These are phyloP conservation scores for Aspergillus campestris DNA, from an alignment of 495 filamentous ascomycete species.

Conservation along the genomic window DNA sequence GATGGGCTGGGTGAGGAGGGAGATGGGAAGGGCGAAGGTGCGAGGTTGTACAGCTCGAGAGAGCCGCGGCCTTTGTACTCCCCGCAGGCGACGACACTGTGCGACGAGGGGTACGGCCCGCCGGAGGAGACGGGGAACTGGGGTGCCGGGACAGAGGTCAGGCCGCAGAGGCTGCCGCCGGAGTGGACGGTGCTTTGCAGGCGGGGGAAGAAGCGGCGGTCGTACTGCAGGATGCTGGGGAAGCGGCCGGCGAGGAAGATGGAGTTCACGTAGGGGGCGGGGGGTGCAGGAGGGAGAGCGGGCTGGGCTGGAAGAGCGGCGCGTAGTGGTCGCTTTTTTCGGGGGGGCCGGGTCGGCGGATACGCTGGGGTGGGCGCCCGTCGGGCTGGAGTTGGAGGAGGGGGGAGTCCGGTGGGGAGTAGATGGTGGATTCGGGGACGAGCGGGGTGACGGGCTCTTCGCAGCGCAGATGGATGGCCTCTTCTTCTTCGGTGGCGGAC, in stretches of 20 bases:
- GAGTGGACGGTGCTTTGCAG: conserved; percentile 73
- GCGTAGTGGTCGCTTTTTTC: conserved; percentile 49
- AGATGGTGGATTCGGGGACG: conserved; percentile 25
- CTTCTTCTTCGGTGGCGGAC: conserved; percentile 33
- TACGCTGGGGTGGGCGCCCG: conserved; percentile 32
- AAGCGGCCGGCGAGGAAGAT: conserved; percentile 72
- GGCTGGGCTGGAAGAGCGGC: conserved; percentile 70
- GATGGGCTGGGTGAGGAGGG: conserved; percentile 15
- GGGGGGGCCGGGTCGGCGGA: conserved; percentile 32
- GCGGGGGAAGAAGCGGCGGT: conserved; percentile 76
- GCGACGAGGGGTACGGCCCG: conserved; percentile 42
- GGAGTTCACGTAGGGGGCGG: conserved; percentile 41
- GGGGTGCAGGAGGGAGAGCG: conserved; percentile 76
- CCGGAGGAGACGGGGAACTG: conserved; percentile 38
- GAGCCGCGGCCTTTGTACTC: conserved; percentile 92
- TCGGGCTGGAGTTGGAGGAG: conserved; percentile 32
- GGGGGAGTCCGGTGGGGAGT: conserved; percentile 30
- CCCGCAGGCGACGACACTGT: conserved; percentile 74
- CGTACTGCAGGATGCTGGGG: conserved; percentile 81
- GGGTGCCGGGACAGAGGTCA: conserved; percentile 65
- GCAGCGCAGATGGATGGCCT: conserved; percentile 33
- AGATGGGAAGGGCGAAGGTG: conserved; percentile 14
- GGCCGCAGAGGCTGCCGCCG: conserved; percentile 69
- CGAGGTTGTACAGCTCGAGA: conserved; percentile 74
- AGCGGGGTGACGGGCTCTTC: conserved; percentile 23